Percentiles rank a stretch among this genome's conserved stretches.
These are phyloP conservation scores for Macrophomina phaseolina DNA, from an alignment of 2,329 filamentous ascomycete genomes.

Conservation along the genomic window DNA sequence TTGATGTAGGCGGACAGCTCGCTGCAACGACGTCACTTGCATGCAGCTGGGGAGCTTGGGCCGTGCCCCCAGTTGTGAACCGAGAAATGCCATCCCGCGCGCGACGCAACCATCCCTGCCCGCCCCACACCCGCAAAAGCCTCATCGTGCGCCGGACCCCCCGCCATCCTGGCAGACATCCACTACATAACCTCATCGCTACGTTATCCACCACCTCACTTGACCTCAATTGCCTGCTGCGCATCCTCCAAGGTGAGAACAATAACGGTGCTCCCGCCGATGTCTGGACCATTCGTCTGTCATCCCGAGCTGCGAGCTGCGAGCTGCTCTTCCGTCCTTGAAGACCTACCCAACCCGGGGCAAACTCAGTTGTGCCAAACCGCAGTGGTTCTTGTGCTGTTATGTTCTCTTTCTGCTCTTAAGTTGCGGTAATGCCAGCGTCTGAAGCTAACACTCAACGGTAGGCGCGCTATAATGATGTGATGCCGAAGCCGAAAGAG, in stretches of 20 bases:
- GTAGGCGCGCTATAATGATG: too few relatives aligned
- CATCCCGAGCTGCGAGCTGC: too few relatives aligned
- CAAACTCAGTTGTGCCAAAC: too few relatives aligned
- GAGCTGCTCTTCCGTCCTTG: too few relatives aligned
- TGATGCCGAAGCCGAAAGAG: too few relatives aligned
- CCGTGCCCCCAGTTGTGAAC: constrained; percentile 16
- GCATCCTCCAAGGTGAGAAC: background rate
- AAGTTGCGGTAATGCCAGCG: too few relatives aligned
- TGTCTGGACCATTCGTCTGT: background rate
- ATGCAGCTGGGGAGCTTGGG: constrained; percentile 5
- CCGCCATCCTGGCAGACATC: background rate
- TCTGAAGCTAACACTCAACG: too few relatives aligned
- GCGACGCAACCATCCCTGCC: constrained; percentile 10
- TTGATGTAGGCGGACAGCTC: constrained; percentile 10
- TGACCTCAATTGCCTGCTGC: background rate
- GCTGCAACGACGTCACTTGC: constrained; percentile 2
- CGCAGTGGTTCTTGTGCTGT: too few relatives aligned
- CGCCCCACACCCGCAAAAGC: constrained; percentile 15
- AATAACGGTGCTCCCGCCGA: background rate
- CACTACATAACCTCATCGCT: constrained; percentile 13
- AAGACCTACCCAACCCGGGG: too few relatives aligned
- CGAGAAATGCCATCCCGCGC: constrained; percentile 20
- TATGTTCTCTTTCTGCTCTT: too few relatives aligned
- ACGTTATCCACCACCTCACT: constrained; percentile 2
- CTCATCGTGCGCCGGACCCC: background rate